A percentile compares a stretch with the other conserved stretches of the same genome.
These are phyloP conservation scores for Phytophthora macrochlamydospora DNA, from an alignment of 352 stramenopile species.

Conservation along the genomic window DNA sequence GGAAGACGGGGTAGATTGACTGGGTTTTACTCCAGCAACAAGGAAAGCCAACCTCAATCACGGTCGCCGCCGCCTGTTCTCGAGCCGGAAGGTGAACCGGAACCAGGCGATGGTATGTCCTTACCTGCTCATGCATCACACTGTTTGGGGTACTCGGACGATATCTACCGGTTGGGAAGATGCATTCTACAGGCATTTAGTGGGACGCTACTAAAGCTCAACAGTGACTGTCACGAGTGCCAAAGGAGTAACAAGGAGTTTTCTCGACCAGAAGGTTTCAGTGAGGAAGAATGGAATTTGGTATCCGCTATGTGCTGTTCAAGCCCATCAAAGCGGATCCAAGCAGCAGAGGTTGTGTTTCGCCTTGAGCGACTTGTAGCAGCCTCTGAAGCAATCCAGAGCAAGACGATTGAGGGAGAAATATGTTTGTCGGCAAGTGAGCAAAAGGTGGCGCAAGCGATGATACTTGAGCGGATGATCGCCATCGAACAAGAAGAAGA, in stretches of 20 bases:
- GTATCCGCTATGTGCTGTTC: constrained; percentile 10
- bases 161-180: constrained; percentile 9
- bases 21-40: neutral
- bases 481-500: too few relatives aligned
- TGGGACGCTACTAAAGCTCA: neutral
- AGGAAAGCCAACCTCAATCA: neutral
- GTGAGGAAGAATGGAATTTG: constrained; percentile 6
- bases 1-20: constrained; percentile 1
- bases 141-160: neutral
- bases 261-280: neutral
- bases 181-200: constrained; percentile 9
- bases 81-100: neutral
- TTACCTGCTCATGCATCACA: neutral
- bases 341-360: constrained; percentile 5
- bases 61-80: too few relatives aligned
- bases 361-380: constrained; percentile 3
- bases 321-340: neutral
- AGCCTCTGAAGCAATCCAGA: too few relatives aligned
- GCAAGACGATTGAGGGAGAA: too few relatives aligned
- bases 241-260: neutral
- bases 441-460: too few relatives aligned
- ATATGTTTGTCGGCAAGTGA: too few relatives aligned
- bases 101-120: neutral
- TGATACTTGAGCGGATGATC: too few relatives aligned
- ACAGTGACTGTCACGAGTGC: neutral